Conservation (phyloP, 2,329 filamentous ascomycete species). For the Colletotrichum coccodes region DNA sequence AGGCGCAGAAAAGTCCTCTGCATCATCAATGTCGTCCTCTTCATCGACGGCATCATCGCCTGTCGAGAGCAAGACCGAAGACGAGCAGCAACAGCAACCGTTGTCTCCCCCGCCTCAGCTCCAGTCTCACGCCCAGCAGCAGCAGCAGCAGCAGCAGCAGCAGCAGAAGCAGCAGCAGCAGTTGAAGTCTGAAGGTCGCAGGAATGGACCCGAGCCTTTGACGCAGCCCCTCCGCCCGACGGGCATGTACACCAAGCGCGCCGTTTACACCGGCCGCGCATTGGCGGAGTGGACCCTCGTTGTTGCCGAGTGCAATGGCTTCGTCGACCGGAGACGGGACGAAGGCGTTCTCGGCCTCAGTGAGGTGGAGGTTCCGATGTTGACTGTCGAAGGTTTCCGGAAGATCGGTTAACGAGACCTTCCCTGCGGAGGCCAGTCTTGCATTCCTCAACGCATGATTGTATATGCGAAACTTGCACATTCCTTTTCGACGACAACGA, state of each 20-base stretch:
- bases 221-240: conserved; percentile 57
- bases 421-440: neutral
- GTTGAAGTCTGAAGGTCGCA: conserved; percentile 34
- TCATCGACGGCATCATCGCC: conserved; percentile 23
- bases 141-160: conserved; percentile 20
- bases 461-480: neutral
- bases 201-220: conserved; percentile 42
- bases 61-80: conserved; percentile 25
- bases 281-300: conserved; percentile 83
- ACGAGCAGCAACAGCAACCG: conserved; percentile 39
- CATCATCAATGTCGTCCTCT: conserved; percentile 21
- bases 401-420: conserved; percentile 24
- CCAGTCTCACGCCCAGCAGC: conserved; percentile 35
- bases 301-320: conserved; percentile 82
- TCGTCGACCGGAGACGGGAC: conserved; percentile 78
- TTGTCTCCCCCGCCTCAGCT: conserved; percentile 33
- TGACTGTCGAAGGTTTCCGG: conserved; percentile 54
- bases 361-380: conserved; percentile 69
- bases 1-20: conserved; percentile 21
- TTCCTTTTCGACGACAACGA: neutral
- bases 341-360: conserved; percentile 76
- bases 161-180: conserved; percentile 26
- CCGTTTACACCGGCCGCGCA: conserved; percentile 75
- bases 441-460: neutral
- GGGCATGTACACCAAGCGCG: conserved; percentile 55